Conservation (phyloP, 2,329 filamentous ascomycete genomes). For the Fusarium guadeloupense region DNA sequence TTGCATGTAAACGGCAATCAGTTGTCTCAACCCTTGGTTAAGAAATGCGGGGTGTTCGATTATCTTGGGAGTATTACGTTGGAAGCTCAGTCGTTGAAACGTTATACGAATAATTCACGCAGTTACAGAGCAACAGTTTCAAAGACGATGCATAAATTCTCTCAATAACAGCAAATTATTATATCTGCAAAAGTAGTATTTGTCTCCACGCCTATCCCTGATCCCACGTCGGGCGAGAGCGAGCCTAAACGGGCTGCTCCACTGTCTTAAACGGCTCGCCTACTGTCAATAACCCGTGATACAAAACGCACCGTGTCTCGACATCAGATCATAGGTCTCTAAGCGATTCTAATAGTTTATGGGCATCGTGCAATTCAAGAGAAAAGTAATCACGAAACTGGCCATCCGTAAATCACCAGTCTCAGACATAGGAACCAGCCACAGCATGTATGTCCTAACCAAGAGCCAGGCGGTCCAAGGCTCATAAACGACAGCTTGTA, state of each 20-base stretch:
- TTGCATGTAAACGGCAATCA: conserved; percentile 14
- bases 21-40: conserved; percentile 5
- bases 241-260: conserved; percentile 27
- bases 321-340: conserved; percentile 31
- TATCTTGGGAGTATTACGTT: conserved; percentile 12
- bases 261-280: conserved; percentile 17
- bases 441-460: conserved; percentile 3
- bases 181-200: not conserved
- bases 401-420: conserved; percentile 4
- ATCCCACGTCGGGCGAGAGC: conserved; percentile 17
- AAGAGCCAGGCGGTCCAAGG: no score
- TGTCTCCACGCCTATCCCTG: conserved; percentile 28
- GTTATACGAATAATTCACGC: conserved; percentile 29
- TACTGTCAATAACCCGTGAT: conserved; percentile 24
- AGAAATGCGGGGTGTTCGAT: conserved; percentile 21
- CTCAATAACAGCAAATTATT: conserved; percentile 8
- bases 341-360: conserved; percentile 1
- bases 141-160: conserved; percentile 7
- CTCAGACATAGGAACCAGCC: not conserved
- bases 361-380: conserved; percentile 1
- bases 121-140: not conserved
- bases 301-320: conserved; percentile 24
- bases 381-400: not conserved
- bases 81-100: not conserved
- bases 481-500: no score